Evolutionary conservation across 108 stramenopile genomes (phyloP), one percentile per base, ranked within the genome.

Genomic region (Nannochloropsis gaditana): DNA sequence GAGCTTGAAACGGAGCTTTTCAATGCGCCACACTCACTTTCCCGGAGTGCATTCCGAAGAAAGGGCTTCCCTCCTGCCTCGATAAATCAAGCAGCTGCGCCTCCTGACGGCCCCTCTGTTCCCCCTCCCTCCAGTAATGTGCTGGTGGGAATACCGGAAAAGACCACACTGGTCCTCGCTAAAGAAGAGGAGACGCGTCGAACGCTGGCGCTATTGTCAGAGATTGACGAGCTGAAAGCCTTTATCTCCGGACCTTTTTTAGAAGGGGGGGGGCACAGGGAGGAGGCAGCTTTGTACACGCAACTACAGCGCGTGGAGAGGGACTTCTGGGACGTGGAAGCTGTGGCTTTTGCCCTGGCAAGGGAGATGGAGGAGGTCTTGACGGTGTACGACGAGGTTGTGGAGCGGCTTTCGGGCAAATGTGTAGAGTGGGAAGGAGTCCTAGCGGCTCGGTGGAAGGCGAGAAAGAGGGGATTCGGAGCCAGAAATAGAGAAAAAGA

Each of bases 341-440:
- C 59, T 15, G 59, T 73, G 59, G 59, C 59, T 6, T 1, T 73
- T 0, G 59, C 59, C 19, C 59, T 73, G 59, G 59, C 59, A n/a
- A 73, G 59, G 59, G 59, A 73, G 59, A 73, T 73, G 59, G 59
- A 73, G n/a, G 59, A 73, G 59, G 8, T 73, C 19, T n/a, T 73
- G 59, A 73, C 59, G 59, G 59, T 73, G 59, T 73, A 73, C n/a
- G 59, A 73, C n/a, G 59, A 73, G 59, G 59, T 73, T 15, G 59
- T 73, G 59, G 59, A 6, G 59, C 8, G 15, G 59, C n/a, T 73
- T 15, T 73, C 59, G 59, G n/a, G 59, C 4, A 73, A 73, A 6
- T 73, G 59, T 73, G 59, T 73, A 2, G 59, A 73, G 59, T 73
- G 59, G 59, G 59, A 73, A n/a, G 59, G 59, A 73, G 3, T 2